These are phyloP conservation scores for Thozetella sp. DNA, from an alignment of 495 filamentous ascomycete species.

Conservation along the genomic window DNA sequence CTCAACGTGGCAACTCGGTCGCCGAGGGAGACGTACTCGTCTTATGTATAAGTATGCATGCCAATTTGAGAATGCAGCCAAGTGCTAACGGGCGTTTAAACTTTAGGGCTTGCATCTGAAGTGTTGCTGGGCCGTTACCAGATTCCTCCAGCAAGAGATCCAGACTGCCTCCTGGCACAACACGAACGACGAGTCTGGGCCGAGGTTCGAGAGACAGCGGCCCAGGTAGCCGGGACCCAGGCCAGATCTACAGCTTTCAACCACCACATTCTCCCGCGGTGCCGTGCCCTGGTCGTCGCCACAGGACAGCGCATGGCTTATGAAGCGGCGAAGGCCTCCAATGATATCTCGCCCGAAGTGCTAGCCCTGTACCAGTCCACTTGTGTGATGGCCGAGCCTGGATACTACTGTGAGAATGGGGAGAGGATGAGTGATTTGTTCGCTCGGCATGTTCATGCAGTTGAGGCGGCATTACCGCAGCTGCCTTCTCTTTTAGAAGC, in stretches of 20 bases:
- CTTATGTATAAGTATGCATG: constrained; percentile 23
- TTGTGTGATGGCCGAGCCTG: constrained; percentile 25
- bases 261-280: constrained; percentile 29
- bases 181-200: constrained; percentile 30
- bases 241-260: constrained; percentile 30
- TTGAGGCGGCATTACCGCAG: not conserved
- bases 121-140: constrained; percentile 31
- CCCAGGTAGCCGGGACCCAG: constrained; percentile 10
- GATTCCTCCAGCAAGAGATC: constrained; percentile 23
- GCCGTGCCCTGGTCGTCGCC: constrained; percentile 25
- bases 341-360: constrained; percentile 21
- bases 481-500: not conserved
- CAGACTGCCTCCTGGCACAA: constrained; percentile 20
- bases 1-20: constrained; percentile 18
- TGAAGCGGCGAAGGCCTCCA: constrained; percentile 24
- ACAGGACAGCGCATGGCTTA: constrained; percentile 38
- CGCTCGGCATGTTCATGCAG: not conserved
- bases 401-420: constrained; percentile 30
- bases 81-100: not conserved
- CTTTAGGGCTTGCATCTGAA: constrained; percentile 32
- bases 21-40: constrained; percentile 35
- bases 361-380: constrained; percentile 29
- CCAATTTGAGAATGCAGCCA: not conserved
- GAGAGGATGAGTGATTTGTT: not conserved
- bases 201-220: constrained; percentile 15